phyloP scores from a whole-genome alignment of 305 asterid species.

The Rubia peregrina region DNA sequence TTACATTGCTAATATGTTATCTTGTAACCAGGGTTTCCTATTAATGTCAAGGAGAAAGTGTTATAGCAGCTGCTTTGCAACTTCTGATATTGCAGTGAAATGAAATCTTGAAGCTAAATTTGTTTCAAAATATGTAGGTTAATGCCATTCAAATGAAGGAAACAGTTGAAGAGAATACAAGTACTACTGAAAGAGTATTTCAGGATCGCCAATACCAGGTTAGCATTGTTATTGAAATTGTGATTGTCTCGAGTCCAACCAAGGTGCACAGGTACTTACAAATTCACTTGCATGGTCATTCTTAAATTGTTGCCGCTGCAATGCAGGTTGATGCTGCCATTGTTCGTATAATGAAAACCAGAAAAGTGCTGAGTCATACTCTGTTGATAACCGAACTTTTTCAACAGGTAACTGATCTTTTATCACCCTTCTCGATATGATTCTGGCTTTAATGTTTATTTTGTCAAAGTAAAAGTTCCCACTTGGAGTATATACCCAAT shows the following conservation, averaged over 20 bases:
- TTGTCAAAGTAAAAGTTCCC: neutral
- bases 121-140: slow-evolving; percentile 41
- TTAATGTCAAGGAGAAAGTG: neutral
- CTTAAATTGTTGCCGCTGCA: neutral
- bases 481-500: neutral
- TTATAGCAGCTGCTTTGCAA: no score
- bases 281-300: neutral
- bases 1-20: neutral
- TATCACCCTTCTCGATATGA: neutral
- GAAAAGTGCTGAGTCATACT: slow-evolving; percentile 91
- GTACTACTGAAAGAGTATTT: slow-evolving; percentile 96
- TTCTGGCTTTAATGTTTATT: neutral
- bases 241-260: neutral
- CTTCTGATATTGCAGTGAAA: neutral
- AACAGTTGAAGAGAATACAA: slow-evolving; percentile 91
- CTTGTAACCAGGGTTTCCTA: slow-evolving; percentile 16
- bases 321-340: slow-evolving; percentile 96
- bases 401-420: slow-evolving; percentile 59
- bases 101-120: slow-evolving; percentile 16
- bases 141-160: slow-evolving; percentile 97
- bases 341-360: slow-evolving; percentile 97
- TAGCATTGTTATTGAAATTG: neutral
- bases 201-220: slow-evolving; percentile 99
- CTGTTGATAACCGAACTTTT: slow-evolving; percentile 91
- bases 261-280: neutral